These are phyloP conservation scores for Lachancea thermotolerans DNA, from an alignment of 805 yeast species.

Conservation along the genomic window DNA sequence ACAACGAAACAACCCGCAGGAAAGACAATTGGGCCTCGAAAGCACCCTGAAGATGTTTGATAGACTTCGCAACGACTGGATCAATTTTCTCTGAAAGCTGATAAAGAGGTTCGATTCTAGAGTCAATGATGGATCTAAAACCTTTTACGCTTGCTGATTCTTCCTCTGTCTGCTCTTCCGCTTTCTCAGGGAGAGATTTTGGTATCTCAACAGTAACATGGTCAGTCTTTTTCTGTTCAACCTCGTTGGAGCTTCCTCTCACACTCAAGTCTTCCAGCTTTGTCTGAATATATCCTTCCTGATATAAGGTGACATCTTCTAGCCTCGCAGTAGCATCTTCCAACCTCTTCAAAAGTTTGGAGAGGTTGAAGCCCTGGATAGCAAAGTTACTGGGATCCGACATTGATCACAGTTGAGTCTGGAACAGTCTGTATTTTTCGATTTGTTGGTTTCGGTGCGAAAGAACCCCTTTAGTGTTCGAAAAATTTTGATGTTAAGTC, in stretches of 20 bases:
- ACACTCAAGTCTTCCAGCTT: conserved; percentile 19
- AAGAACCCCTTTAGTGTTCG: conserved; percentile 3
- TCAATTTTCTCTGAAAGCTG: conserved; percentile 34
- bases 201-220: background rate
- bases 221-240: background rate
- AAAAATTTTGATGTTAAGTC: background rate
- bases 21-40: conserved; percentile 48
- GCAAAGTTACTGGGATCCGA: conserved; percentile 18
- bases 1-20: conserved; percentile 48
- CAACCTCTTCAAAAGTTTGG: conserved; percentile 71
- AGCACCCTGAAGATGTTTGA: conserved; percentile 48
- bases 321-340: conserved; percentile 92
- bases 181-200: background rate
- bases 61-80: conserved; percentile 43
- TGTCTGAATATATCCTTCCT: conserved; percentile 47
- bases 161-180: conserved; percentile 9
- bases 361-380: conserved; percentile 77
- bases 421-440: background rate
- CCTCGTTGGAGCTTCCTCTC: background rate
- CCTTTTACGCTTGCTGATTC: conserved; percentile 41
- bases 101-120: conserved; percentile 54
- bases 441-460: no score
- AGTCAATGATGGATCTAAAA: conserved; percentile 48
- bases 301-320: conserved; percentile 80
- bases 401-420: conserved; percentile 8